phyloP scores from a whole-genome alignment of 495 filamentous ascomycete genomes.

The Aspergillus heteromorphus region DNA sequence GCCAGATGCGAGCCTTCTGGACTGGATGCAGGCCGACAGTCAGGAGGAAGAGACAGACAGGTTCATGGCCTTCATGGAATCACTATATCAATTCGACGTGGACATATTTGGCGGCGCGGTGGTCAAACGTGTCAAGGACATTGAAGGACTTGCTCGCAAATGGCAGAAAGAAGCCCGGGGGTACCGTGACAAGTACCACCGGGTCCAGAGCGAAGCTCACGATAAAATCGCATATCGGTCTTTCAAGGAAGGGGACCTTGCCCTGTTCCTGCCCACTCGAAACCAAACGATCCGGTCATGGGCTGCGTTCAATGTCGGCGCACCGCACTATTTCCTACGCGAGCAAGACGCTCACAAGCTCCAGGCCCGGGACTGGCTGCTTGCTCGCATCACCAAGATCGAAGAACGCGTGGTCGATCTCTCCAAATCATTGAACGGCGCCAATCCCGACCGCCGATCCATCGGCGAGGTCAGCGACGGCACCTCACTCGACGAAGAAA shows the following conservation, averaged over 20 bases:
- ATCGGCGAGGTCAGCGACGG: conserved; percentile 51
- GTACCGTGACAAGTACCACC: conserved; percentile 84
- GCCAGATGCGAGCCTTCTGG: conserved; percentile 61
- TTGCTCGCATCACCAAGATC: conserved; percentile 86
- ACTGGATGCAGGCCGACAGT: conserved; percentile 72
- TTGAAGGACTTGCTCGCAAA: conserved; percentile 83
- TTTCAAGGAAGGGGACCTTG: conserved; percentile 95
- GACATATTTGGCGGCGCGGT: conserved; percentile 77
- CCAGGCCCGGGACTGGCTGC: conserved; percentile 79
- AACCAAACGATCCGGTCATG: conserved; percentile 92
- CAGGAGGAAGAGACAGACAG: conserved; percentile 60
- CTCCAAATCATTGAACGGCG: conserved; percentile 61
- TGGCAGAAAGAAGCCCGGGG: conserved; percentile 80
- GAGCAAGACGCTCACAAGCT: conserved; percentile 89
- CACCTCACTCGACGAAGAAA: conserved; percentile 79
- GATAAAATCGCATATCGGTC: conserved; percentile 95
- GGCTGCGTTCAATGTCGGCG: conserved; percentile 97
- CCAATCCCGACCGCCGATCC: conserved; percentile 52
- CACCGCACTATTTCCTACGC: conserved; percentile 92
- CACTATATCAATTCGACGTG: conserved; percentile 69
- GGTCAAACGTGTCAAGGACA: conserved; percentile 80
- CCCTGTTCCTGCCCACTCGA: conserved; percentile 88
- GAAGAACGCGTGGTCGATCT: conserved; percentile 93
- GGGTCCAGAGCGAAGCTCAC: conserved; percentile 79
- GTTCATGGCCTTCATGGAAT: conserved; percentile 66